phyloP scores from a whole-genome alignment of 345 rosid species.

The Capsella bursapastoris region DNA sequence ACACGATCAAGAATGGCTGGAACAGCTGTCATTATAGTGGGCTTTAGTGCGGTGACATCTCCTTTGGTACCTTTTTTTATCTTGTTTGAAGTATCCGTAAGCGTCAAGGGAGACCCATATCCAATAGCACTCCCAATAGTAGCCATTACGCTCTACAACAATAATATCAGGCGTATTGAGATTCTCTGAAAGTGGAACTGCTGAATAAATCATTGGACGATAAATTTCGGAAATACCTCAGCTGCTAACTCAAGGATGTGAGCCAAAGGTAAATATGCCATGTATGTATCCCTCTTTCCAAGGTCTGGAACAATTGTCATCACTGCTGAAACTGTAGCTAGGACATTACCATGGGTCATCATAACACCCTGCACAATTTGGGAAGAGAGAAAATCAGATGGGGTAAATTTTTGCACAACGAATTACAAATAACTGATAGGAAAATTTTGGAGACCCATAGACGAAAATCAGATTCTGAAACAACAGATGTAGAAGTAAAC shows the following conservation, averaged over 20 bases:
- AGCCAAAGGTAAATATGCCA: constrained; percentile 93
- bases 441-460: not conserved
- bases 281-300: constrained; percentile 78
- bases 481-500: constrained; percentile 3
- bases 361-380: constrained; percentile 80
- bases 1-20: constrained; percentile 99
- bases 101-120: constrained; percentile 94
- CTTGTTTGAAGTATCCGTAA: constrained; percentile 94
- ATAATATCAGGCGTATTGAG: constrained; percentile 23
- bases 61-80: constrained; percentile 90
- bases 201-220: constrained; percentile 12
- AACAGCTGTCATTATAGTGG: constrained; percentile 96
- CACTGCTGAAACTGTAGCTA: constrained; percentile 92
- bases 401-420: not conserved
- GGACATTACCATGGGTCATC: constrained; percentile 97
- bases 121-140: constrained; percentile 95
- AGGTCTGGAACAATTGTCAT: constrained; percentile 91
- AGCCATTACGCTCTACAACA: constrained; percentile 70
- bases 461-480: not conserved
- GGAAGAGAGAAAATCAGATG: not conserved
- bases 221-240: constrained; percentile 57
- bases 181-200: constrained; percentile 13
- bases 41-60: constrained; percentile 78
- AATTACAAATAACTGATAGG: not conserved
- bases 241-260: constrained; percentile 97